phyloP scores from a whole-genome alignment of 2,329 filamentous ascomycete genomes.

The Ophioceras dolichostomum region DNA sequence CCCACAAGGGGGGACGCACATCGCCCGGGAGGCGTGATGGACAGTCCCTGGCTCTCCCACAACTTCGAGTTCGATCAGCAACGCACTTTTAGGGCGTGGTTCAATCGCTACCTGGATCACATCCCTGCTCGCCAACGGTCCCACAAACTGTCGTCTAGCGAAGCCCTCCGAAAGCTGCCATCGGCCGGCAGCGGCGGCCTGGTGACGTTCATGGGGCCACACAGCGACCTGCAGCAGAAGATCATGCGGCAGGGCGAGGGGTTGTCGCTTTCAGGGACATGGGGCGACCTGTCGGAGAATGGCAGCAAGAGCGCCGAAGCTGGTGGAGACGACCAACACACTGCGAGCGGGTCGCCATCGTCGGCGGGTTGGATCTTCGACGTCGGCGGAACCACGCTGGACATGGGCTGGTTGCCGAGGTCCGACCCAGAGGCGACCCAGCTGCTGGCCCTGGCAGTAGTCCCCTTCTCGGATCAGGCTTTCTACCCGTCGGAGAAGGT shows the following conservation, averaged over 20 bases:
- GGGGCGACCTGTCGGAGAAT: constrained; percentile 7
- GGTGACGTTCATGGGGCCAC: constrained; percentile 14
- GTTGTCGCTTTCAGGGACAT: constrained; percentile 6
- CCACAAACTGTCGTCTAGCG: constrained; percentile 8
- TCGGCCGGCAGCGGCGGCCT: constrained; percentile 9
- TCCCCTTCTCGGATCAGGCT: constrained; percentile 38
- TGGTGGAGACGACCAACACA: not conserved
- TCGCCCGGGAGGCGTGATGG: constrained; percentile 15
- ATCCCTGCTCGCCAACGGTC: constrained; percentile 8
- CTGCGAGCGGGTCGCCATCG: constrained; percentile 1
- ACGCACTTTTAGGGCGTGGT: constrained; percentile 17
- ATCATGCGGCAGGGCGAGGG: constrained; percentile 9
- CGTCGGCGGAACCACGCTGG: constrained; percentile 36
- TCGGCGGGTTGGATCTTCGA: constrained; percentile 40
- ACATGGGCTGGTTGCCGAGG: constrained; percentile 39
- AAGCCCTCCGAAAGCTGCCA: constrained; percentile 8
- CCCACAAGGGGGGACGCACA: constrained; percentile 17
- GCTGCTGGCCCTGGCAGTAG: constrained; percentile 33
- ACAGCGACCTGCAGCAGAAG: constrained; percentile 12
- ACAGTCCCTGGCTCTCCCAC: constrained; percentile 26
- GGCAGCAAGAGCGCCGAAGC: too few species aligned
- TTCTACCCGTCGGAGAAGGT: constrained; percentile 23
- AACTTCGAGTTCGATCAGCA: constrained; percentile 21
- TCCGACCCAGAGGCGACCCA: constrained; percentile 8
- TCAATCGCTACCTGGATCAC: constrained; percentile 7